These are phyloP conservation scores for Paracorniculantispora psalliotae DNA, from an alignment of 2,329 filamentous ascomycete species.

Conservation along the genomic window DNA sequence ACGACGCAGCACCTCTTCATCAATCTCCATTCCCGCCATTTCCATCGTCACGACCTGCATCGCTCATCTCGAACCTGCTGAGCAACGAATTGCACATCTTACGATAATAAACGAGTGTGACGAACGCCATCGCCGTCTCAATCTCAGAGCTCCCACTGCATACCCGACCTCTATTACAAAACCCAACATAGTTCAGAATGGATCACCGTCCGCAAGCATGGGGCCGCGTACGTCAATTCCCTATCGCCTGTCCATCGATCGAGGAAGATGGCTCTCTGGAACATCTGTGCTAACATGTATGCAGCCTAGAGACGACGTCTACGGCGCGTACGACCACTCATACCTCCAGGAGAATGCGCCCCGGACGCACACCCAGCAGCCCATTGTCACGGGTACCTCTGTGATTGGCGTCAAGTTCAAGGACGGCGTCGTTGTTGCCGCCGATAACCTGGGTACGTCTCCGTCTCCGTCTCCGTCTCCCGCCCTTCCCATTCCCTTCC, in stretches of 20 bases:
- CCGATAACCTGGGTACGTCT: conserved; percentile 82
- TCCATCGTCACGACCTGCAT: neutral
- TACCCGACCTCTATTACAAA: neutral
- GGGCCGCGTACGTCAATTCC: conserved; percentile 56
- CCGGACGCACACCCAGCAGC: conserved; percentile 82
- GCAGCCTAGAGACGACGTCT: conserved; percentile 94
- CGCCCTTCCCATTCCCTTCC: too few species aligned
- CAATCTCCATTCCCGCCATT: conserved; percentile 1
- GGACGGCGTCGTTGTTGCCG: conserved; percentile 91
- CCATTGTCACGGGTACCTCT: conserved; percentile 93
- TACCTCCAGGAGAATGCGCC: conserved; percentile 70
- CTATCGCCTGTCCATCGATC: conserved; percentile 15
- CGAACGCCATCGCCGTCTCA: neutral
- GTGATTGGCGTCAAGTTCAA: conserved; percentile 95
- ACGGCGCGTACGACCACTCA: conserved; percentile 85
- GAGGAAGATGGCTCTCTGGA: too few species aligned
- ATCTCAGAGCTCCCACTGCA: neutral
- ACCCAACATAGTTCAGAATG: conserved; percentile 39
- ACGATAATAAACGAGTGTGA: neutral
- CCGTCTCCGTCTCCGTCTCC: too few species aligned
- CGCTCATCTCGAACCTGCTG: neutral
- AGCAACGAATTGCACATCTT: neutral
- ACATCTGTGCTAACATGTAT: conserved; percentile 15
- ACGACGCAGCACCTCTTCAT: conserved; percentile 16
- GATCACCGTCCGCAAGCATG: conserved; percentile 69